Conservation (phyloP, 176 grass and related monocot genomes). For the Triticum urartu region DNA sequence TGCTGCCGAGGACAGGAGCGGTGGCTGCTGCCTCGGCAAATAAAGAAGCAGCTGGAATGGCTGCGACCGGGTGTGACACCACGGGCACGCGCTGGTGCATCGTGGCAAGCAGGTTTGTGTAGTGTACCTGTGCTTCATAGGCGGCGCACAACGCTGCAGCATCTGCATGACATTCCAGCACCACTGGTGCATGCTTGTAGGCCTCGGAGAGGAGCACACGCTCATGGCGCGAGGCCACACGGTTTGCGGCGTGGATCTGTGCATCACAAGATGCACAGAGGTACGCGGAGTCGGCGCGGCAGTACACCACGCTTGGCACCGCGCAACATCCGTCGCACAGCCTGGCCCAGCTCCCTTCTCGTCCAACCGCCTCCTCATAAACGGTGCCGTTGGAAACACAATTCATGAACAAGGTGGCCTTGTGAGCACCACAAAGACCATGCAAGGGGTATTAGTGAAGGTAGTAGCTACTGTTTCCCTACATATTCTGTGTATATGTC, state of each 20-base stretch:
- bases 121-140: slow-evolving; percentile 71
- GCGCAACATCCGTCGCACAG: slow-evolving; percentile 49
- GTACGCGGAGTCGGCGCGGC: slow-evolving; percentile 65
- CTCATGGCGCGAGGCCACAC: slow-evolving; percentile 66
- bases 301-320: slow-evolving; percentile 62
- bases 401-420: slow-evolving; percentile 39
- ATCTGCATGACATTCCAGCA: slow-evolving; percentile 51
- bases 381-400: slow-evolving; percentile 13
- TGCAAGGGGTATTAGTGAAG: background rate
- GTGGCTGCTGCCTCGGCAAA: background rate
- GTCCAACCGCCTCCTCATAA: slow-evolving; percentile 26
- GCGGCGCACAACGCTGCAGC: slow-evolving; percentile 39
- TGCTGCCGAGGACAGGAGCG: background rate
- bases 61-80: slow-evolving; percentile 26
- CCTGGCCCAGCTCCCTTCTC: slow-evolving; percentile 23
- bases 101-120: slow-evolving; percentile 59
- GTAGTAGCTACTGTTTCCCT: background rate
- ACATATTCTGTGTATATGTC: slow-evolving; percentile 28
- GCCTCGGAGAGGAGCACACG: slow-evolving; percentile 64
- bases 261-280: slow-evolving; percentile 68
- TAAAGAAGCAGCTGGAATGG: slow-evolving; percentile 32
- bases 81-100: slow-evolving; percentile 55
- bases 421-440: slow-evolving; percentile 14
- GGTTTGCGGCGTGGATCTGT: slow-evolving; percentile 57
- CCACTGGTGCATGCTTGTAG: slow-evolving; percentile 46